Evolutionary conservation across 1,284 basidiomycete species (phyloP), one percentile per base, ranked within the genome.

Genomic region (Microbotryum intermedium): DNA sequence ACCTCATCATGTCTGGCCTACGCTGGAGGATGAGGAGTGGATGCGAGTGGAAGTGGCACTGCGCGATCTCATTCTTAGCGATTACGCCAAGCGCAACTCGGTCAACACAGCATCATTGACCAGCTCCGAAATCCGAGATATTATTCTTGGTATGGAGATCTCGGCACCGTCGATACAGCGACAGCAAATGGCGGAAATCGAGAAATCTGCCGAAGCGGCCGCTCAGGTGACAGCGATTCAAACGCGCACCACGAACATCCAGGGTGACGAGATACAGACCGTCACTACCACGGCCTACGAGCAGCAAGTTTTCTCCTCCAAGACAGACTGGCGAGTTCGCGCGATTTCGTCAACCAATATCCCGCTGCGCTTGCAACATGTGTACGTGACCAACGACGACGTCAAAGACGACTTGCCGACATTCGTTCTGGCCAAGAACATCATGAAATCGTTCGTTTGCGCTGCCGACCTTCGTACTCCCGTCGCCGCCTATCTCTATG

Each of bases 31-130:
- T 72, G 92, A 97, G 68, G 93, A 97, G 53, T 99, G 95, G 95
- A 97, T 98, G 78, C 94, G 95, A 77, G 95, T 97, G 49, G 95
- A 99, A 78, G 89, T 97, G 50, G 93, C 94, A 2, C 85, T 98
- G 79, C 73, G 75, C 50, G 76, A 77, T 65, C 65, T 77, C 34
- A 77, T 77, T 64, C 64, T 77, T 34, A 71, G 88, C 81, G 95
- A 98, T 77, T 99, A 98, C 74, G 95, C 94, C 69, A 98, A 98
- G 79, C 85, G 95, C 58, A 98, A 99, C 77, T 92, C 89, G 64
- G 95, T 99, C 76, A 98, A 98, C 76, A 93, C 97, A 54, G 94
- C 93, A 1, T 97, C 93, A 29, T 77, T 99, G 65, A 98, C 95
- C 0, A 87, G 89, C 49, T 92, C 87, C 68, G 95, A 99, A 77